Evolutionary conservation across 192 early-diverging fungal genomes (phyloP).

Genomic region (Dimargaris cristalligena): DNA sequence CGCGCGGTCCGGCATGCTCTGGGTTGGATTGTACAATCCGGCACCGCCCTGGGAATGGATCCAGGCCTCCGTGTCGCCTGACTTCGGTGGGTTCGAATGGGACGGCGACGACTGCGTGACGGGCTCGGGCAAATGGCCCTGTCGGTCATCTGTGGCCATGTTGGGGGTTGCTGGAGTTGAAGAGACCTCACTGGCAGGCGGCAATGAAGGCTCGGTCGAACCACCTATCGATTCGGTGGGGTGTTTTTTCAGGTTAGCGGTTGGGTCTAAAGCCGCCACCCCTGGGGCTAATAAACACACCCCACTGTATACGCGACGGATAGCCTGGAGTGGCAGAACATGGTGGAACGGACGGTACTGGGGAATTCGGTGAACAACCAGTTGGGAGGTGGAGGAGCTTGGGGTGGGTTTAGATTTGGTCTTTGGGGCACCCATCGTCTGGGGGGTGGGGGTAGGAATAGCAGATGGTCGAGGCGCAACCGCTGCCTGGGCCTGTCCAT

Average conservation of each 20-base stretch:
- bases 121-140: too few species aligned
- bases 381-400: too few species aligned
- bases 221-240: too few species aligned
- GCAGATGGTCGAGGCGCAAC: background rate
- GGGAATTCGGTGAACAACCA: background rate
- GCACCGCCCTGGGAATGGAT: slow-evolving; percentile 12
- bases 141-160: too few species aligned
- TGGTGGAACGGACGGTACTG: slow-evolving; percentile 1
- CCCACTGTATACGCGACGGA: background rate
- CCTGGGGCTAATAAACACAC: background rate
- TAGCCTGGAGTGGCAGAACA: background rate
- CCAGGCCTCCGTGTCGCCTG: background rate
- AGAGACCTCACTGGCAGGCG: too few species aligned
- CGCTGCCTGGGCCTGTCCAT: background rate
- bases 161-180: too few species aligned
- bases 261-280: background rate
- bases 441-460: background rate
- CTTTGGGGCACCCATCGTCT: background rate
- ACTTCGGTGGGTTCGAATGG: too few species aligned
- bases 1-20: background rate
- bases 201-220: too few species aligned
- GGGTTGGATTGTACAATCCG: background rate
- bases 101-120: too few species aligned
- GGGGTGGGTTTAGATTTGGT: too few species aligned
- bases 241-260: too few species aligned